Evolutionary conservation across 768 basidiomycete species (phyloP), one percentile per base, ranked within the genome.

Genomic region (Cubamyces lactineus): DNA sequence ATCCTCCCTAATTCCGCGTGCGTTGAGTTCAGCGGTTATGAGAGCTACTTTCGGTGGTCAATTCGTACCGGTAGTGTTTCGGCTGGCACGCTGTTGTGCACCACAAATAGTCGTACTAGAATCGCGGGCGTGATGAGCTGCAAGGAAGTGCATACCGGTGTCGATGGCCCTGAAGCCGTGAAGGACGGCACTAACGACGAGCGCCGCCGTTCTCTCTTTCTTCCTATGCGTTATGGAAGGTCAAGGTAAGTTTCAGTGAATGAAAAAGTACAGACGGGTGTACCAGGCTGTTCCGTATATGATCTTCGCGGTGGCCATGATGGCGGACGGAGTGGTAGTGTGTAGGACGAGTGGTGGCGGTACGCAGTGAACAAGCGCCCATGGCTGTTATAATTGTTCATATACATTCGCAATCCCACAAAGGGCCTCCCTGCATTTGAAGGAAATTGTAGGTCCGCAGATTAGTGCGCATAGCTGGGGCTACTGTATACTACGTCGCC

Each of bases 111-210:
- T 13, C 0, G 6, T 16, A 47, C 73, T 70, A 84, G 86, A 82
- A 80, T 65, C 88, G 68, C 88, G 87, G 70, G 89, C 89, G 11
- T 82, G 84, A 88, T 86, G 64, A 85, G 84, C 30, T 87, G 86
- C 85, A 63, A 43, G 59, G 6, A 24, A 46, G 39, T 71, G 73
- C 78, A 63, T 73, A 81, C 91, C 91, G n/a, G 91, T 93, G 68
- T 95, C 93, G 28, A 94, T 85, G 4, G 88, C 91, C 48, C 86
- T 77, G 71, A 94, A 94, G 5, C 93, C 92, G 64, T 84, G 81
- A 41, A 88, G 74, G 57, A 94, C 84, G 11, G 93, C 93, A 57
- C 78, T 80, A 52, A 88, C 75, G 19, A 94, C 91, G 2, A 93
- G 81, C 4, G 78, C 74, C 0, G 85, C 75, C 0, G 93, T 94